phyloP scores from a whole-genome alignment of 495 filamentous ascomycete species.

The Darksidea phi region DNA sequence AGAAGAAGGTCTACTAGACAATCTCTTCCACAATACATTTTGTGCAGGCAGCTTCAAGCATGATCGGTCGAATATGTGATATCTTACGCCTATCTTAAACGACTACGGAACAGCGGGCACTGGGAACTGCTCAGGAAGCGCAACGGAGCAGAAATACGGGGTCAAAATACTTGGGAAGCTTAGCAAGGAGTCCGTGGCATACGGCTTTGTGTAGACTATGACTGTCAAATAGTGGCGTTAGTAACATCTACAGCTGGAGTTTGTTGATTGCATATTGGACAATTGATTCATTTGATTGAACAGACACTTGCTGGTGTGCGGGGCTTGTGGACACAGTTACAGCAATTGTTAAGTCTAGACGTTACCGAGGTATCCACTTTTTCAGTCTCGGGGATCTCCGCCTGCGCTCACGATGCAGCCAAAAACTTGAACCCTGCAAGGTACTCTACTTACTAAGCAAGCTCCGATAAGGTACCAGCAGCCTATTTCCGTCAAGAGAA shows the following conservation, averaged over 20 bases:
- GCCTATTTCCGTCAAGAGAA: not conserved
- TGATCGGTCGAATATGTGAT: conserved; percentile 30
- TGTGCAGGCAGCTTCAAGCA: conserved; percentile 22
- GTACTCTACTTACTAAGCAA: not conserved
- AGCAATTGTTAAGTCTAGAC: not conserved
- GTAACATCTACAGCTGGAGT: conserved; percentile 23
- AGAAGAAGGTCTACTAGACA: conserved; percentile 97
- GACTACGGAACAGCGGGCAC: too few species aligned
- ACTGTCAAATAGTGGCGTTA: conserved; percentile 19
- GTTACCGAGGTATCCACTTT: not conserved
- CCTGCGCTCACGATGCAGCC: not conserved
- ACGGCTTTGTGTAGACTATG: conserved; percentile 30
- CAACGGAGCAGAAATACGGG: not conserved
- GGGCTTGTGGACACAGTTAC: too few species aligned
- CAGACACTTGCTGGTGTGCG: not conserved
- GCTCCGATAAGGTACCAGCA: not conserved
- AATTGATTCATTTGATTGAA: conserved; percentile 3
- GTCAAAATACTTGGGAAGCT: not conserved
- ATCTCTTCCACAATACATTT: not conserved
- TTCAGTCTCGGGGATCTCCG: not conserved
- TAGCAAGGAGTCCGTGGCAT: conserved; percentile 25
- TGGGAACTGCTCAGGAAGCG: not conserved
- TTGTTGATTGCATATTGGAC: conserved; percentile 16
- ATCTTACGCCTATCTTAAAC: conserved; percentile 7
- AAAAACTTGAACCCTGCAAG: not conserved